These are phyloP conservation scores for Hebeloma cylindrosporum DNA, from an alignment of 768 basidiomycete species.

Conservation along the genomic window DNA sequence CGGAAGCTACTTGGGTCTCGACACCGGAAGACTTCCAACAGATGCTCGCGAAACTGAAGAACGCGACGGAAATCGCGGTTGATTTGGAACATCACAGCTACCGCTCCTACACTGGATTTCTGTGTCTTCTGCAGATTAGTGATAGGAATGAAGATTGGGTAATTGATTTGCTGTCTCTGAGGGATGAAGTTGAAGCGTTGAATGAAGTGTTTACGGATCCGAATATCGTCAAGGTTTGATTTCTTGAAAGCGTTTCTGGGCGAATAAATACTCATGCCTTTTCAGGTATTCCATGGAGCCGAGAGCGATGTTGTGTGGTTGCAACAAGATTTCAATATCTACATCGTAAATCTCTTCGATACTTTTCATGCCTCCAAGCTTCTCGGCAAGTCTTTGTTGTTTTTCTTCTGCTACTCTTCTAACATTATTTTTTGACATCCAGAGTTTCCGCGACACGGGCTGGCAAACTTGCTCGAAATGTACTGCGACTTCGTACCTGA, in stretches of 20 bases:
- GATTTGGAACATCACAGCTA: slow-evolving; percentile 95
- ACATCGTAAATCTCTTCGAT: slow-evolving; percentile 95
- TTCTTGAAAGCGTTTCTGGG: not conserved
- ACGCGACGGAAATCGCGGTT: slow-evolving; percentile 78
- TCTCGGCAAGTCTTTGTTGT: slow-evolving; percentile 47
- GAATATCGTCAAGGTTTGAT: slow-evolving; percentile 73
- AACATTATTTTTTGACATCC: slow-evolving; percentile 4
- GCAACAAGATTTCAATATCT: slow-evolving; percentile 93
- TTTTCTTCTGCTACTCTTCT: not conserved
- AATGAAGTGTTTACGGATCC: slow-evolving; percentile 89
- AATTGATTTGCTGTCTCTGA: slow-evolving; percentile 74
- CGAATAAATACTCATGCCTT: not conserved
- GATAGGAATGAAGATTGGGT: slow-evolving; percentile 85
- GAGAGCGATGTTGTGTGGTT: slow-evolving; percentile 95
- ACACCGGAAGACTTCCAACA: slow-evolving; percentile 51
- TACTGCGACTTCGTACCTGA: slow-evolving; percentile 91
- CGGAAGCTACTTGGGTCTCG: slow-evolving; percentile 71
- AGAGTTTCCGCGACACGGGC: slow-evolving; percentile 84
- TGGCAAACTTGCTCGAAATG: slow-evolving; percentile 81
- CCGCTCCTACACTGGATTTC: slow-evolving; percentile 80
- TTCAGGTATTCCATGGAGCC: slow-evolving; percentile 90
- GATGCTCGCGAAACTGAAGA: slow-evolving; percentile 69
- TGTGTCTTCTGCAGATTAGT: slow-evolving; percentile 92
- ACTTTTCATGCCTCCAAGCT: slow-evolving; percentile 93
- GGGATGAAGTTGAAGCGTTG: slow-evolving; percentile 70